Conservation (phyloP, 495 filamentous ascomycete species). For the Aspergillus bertholletiae region DNA sequence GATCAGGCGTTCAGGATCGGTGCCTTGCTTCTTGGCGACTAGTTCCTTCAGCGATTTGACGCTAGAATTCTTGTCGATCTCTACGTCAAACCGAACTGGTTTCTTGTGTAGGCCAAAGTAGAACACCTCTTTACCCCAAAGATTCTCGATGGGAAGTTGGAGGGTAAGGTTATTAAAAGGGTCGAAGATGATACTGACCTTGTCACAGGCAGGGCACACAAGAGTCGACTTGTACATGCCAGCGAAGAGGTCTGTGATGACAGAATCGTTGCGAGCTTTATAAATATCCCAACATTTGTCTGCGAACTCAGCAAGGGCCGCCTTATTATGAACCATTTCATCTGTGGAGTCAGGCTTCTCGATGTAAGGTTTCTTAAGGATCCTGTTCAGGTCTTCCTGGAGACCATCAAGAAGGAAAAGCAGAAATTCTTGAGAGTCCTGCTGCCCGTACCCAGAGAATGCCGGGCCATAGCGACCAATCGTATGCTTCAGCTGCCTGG, state of each 20-base stretch:
- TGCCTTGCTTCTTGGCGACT: conserved; percentile 62
- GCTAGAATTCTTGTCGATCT: conserved; percentile 78
- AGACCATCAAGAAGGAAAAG: conserved; percentile 92
- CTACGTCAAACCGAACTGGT: conserved; percentile 74
- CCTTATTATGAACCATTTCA: conserved; percentile 83
- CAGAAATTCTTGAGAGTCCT: conserved; percentile 97
- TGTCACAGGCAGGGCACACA: conserved; percentile 83
- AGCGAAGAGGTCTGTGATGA: conserved; percentile 90
- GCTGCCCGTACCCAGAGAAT: conserved; percentile 93
- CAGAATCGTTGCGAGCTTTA: conserved; percentile 87
- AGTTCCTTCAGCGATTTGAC: conserved; percentile 73
- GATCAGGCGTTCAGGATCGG: conserved; percentile 56
- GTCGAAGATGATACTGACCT: conserved; percentile 98
- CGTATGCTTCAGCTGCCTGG: conserved; percentile 72
- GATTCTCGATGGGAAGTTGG: conserved; percentile 78
- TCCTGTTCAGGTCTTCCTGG: conserved; percentile 90
- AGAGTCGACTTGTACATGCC: conserved; percentile 98
- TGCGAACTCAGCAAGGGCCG: conserved; percentile 75
- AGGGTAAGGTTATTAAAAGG: conserved; percentile 93
- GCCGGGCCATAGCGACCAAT: conserved; percentile 76
- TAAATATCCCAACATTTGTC: conserved; percentile 87
- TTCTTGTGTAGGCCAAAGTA: conserved; percentile 65
- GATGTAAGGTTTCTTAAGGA: conserved; percentile 94
- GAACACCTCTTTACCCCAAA: conserved; percentile 67
- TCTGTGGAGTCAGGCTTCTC: conserved; percentile 98